These are phyloP conservation scores for Suzukiozyma palmioleophila DNA, from an alignment of 1,139 yeast genomes.

Conservation along the genomic window DNA sequence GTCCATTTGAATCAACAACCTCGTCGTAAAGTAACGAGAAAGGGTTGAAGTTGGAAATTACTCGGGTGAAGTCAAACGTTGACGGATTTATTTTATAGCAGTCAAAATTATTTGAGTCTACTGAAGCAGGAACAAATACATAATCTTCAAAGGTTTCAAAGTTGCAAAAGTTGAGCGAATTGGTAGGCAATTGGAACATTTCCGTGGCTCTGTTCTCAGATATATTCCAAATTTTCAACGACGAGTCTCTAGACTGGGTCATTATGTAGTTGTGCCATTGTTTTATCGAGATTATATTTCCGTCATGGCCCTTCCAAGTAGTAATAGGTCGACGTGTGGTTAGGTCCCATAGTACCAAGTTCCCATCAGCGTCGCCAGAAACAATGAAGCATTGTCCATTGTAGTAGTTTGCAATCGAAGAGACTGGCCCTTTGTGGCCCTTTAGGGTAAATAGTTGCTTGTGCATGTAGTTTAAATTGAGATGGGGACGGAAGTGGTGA, in stretches of 20 bases:
- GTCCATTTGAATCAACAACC: slow-evolving; percentile 11
- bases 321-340: slow-evolving; percentile 36
- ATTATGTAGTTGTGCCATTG: slow-evolving; percentile 32
- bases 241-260: slow-evolving; percentile 55
- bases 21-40: slow-evolving; percentile 13
- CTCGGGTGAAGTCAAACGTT: slow-evolving; percentile 19
- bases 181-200: slow-evolving; percentile 37
- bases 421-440: slow-evolving; percentile 7
- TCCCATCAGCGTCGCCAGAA: slow-evolving; percentile 25
- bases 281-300: slow-evolving; percentile 37
- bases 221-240: slow-evolving; percentile 45
- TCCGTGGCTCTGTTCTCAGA: slow-evolving; percentile 3
- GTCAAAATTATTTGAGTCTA: slow-evolving; percentile 51
- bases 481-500: too few species aligned
- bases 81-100: slow-evolving; percentile 32
- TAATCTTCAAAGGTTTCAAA: slow-evolving; percentile 27
- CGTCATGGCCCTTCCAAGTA: slow-evolving; percentile 49
- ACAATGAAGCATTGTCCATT: slow-evolving; percentile 5
- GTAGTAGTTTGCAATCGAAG: slow-evolving; percentile 1
- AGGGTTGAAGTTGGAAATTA: slow-evolving; percentile 24
- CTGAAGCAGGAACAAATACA: slow-evolving; percentile 49
- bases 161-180: slow-evolving; percentile 54
- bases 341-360: slow-evolving; percentile 50
- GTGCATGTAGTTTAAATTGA: neutral
- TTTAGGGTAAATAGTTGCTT: slow-evolving; percentile 7